These are phyloP conservation scores for Prunella vulgaris DNA, from an alignment of 257 asterid genomes.

Conservation along the genomic window DNA sequence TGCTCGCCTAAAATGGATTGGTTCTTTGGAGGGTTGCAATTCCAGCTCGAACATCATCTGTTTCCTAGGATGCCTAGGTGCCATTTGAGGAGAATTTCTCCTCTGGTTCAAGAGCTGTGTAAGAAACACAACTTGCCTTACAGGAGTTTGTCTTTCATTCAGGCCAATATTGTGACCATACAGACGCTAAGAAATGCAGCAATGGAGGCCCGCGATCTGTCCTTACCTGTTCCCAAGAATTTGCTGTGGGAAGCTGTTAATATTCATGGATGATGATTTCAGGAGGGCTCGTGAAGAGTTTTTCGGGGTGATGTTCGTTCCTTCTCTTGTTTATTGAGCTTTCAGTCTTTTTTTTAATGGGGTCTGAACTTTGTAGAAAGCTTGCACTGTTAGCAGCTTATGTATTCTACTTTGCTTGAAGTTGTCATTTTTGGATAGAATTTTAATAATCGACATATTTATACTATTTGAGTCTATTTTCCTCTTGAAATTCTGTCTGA, in stretches of 20 bases:
- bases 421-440: background rate
- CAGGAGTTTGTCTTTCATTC: conserved; percentile 48
- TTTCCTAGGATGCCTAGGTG: conserved; percentile 92
- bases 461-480: background rate
- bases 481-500: background rate
- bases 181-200: conserved; percentile 67
- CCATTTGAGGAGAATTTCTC: conserved; percentile 68
- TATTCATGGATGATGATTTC: conserved; percentile 61
- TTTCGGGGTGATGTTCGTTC: background rate
- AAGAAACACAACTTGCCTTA: conserved; percentile 79
- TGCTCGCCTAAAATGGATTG: conserved; percentile 77
- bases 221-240: conserved; percentile 49
- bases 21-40: conserved; percentile 83
- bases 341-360: background rate
- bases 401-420: background rate
- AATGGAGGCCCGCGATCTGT: conserved; percentile 59
- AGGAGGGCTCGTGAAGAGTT: background rate
- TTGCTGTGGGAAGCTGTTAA: conserved; percentile 90
- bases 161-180: conserved; percentile 65
- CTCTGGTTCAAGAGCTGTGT: conserved; percentile 63
- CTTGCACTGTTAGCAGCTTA: background rate
- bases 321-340: background rate
- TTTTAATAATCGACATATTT: background rate
- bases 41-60: conserved; percentile 85
- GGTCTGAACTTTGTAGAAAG: conserved; percentile 5